Evolutionary conservation across 192 early-diverging fungal genomes (phyloP), one percentile per base, ranked within the genome.

Genomic region (Haplosporangium gracile): DNA sequence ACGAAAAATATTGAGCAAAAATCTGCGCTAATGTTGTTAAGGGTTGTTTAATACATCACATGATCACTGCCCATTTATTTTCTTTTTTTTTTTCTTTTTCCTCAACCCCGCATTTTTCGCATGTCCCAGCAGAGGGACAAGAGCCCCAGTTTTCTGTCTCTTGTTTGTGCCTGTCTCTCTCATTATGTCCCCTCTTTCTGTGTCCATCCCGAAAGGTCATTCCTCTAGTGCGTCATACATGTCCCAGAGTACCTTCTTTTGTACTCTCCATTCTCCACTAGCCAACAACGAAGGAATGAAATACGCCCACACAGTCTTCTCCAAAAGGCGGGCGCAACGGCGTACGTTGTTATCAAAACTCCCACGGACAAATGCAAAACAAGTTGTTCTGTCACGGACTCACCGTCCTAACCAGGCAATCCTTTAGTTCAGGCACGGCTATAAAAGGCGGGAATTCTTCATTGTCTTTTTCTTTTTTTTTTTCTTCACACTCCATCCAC

Each of bases 401-500:
- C 60, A 63, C 71, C 70, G 42, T 49, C 47, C 16, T 18, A 49
- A 49, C 47, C 16, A 11, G 60, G 55, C n/a, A 57, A 24, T 57
- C 24, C 55, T 18, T 53, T n/a, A 57, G 53, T 55, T 24, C n/a
- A 60, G 57, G 57, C 29, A 29, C 57, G 9, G 7, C 15, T 75
- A 75, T 75, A 75, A 75, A 75, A 75, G 9, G 32, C 29, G 5
- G 29, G 18, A 43, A 43, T 51, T 51, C 0, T 16, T 51, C 18
- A 2, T 22, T 1, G 13, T 47, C 24, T 43, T 43, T 24, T 40
- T 32, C 0, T 32, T 39, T 69, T 36, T 42, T 26, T 45, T 47
- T 77, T 69, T 63, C 60, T 69, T 49, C 57, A 22, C 74, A 81
- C 51, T 43, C 68, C 73, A 45, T 76, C 51, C 78, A 42, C 55